Base-by-base conservation (phyloP, 495 filamentous ascomycete genomes). In the Chaetomium cochliodes region DNA sequence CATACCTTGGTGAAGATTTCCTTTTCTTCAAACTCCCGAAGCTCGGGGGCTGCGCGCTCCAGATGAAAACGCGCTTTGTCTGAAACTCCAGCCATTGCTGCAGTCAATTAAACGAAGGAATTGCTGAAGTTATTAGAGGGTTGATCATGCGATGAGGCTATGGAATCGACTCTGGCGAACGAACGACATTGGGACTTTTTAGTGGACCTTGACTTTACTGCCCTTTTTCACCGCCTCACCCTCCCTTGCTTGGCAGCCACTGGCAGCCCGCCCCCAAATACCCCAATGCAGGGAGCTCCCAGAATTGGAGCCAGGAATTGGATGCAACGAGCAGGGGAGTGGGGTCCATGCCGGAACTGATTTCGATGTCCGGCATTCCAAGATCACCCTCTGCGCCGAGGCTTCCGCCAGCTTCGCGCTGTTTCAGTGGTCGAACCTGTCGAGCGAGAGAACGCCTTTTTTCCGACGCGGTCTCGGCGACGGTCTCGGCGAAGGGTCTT, bases 1-100 rank as follows among this genome's bases (percentile, higher is more conserved):
- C 33, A 12, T 9, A 90, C 91, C 79, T 87, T 87, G 62, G 78
- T 86, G 78, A 98, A 98, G 63, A 98, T 88, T 60, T 90, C 87
- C 71, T 96, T 96, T 60, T 89, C 83, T 73, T 93, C 87, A 65
- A 90, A 91, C 62, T 96, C 92, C 56, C 90, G 91, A 44, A 98
- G 85, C 74, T 97, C 92, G 8, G 93, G 91, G 42, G 96, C 90
- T 7, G 90, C 90, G 65, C 92, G 87, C 78, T 98, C 94, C 51
- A 98, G 82, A 74, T 89, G 97, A 77, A 92, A 97, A 30, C 93
- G 90, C 20, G 93, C 93, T 78, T 97, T 98, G 73, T 98, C 96
- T 65, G 89, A 90, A 49, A 91, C 86, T 51, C 84, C 85, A 1
- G 91, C 86, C 92, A 97, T 97, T 58, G 49, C 82, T 28, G 46